Evolutionary conservation across 2,329 filamentous ascomycete genomes (phyloP).

Genomic region (Talaromyces albobiverticillius): DNA sequence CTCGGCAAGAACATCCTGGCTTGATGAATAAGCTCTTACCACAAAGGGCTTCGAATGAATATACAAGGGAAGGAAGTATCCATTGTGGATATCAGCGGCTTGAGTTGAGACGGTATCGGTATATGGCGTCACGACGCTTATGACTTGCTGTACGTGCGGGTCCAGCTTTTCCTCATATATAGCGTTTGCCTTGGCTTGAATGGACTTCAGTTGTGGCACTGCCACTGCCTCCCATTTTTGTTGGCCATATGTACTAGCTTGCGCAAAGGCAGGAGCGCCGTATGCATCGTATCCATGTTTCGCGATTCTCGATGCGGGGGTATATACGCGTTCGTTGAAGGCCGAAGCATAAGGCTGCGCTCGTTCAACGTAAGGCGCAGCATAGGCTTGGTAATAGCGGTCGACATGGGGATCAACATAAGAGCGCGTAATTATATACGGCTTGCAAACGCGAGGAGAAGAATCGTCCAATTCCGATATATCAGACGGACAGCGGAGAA

Average conservation of each 20-base stretch:
- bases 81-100: constrained; percentile 66
- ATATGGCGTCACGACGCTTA: constrained; percentile 65
- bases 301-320: constrained; percentile 65
- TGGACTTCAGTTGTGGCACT: constrained; percentile 69
- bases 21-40: constrained; percentile 63
- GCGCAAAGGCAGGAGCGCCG: constrained; percentile 68
- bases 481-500: constrained; percentile 77
- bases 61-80: constrained; percentile 73
- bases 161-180: constrained; percentile 70
- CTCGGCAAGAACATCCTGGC: constrained; percentile 64
- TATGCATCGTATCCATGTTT: constrained; percentile 63
- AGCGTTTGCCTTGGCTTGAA: constrained; percentile 58
- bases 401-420: constrained; percentile 70
- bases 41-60: constrained; percentile 71
- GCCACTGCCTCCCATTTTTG: constrained; percentile 76
- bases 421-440: constrained; percentile 67
- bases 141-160: constrained; percentile 67
- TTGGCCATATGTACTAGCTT: constrained; percentile 63
- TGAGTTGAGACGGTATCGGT: constrained; percentile 64
- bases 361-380: constrained; percentile 75
- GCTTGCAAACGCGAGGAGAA: constrained; percentile 76
- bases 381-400: constrained; percentile 83
- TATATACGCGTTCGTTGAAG: constrained; percentile 60
- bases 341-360: constrained; percentile 68
- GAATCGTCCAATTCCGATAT: constrained; percentile 64